These are phyloP conservation scores for Cladosporium oxysporum DNA, from an alignment of 2,329 filamentous ascomycete species.

Conservation along the genomic window DNA sequence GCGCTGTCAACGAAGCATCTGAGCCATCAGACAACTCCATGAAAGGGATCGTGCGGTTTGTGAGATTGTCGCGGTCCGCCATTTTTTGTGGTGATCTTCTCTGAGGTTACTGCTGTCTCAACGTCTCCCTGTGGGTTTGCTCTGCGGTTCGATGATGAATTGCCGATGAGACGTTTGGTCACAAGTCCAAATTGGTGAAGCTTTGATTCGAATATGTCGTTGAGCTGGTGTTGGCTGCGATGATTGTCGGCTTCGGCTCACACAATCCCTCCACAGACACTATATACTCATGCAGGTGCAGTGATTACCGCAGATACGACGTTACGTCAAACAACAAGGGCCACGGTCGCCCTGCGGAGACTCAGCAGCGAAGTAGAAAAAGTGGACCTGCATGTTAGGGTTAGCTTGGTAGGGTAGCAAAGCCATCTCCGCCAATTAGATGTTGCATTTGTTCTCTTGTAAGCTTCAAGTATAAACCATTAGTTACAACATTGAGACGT, in stretches of 20 bases:
- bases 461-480: background rate
- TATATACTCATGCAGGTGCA: background rate
- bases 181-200: background rate
- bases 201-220: background rate
- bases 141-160: background rate
- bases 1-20: slow-evolving; percentile 44
- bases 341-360: background rate
- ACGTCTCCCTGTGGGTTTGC: background rate
- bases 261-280: background rate
- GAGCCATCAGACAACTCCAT: slow-evolving; percentile 53
- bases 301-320: background rate
- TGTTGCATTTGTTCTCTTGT: background rate
- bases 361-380: background rate
- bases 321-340: slow-evolving; percentile 1
- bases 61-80: slow-evolving; percentile 47
- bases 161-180: background rate
- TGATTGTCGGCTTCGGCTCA: background rate
- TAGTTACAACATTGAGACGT: background rate
- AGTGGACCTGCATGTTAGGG: background rate
- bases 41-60: slow-evolving; percentile 47
- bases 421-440: background rate
- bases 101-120: background rate
- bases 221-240: background rate
- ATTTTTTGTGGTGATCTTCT: slow-evolving; percentile 24
- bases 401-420: background rate